Evolutionary conservation across 129 eudicot species (phyloP), one percentile per base, ranked within the genome.

Genomic region (Tagetes patula): DNA sequence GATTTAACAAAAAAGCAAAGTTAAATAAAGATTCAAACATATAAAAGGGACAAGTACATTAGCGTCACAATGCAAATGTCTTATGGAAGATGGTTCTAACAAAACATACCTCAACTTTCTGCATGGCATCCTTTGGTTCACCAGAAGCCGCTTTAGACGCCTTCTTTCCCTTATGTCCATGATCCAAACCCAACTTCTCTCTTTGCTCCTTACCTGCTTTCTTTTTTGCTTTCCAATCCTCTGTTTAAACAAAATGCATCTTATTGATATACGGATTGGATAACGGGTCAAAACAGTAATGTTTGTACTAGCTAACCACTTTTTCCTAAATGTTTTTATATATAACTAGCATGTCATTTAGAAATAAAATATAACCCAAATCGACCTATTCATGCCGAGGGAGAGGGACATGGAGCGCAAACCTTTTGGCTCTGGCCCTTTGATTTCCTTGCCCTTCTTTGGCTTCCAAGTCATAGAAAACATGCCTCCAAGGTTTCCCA

Each of bases 391-490:
- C 3, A 14, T 38, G 60, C 34, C 78, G 8, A 56, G 30, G 31
- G 12, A 3, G 6, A 39, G 52, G 38, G 5, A 55, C 50, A 60
- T 70, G 8, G 53, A 70, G 32, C 13, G 8, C 43, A 69, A 64
- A 94, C 98, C 98, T 88, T 85, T 37, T 52, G 81, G 48, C 66
- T 56, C 66, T 3, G 98, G 98, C 59, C 97, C 98, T 5, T 71
- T 71, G 53, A 94, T 86, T 42, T 82, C 76, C 46, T 71, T 83
- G 20, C 87, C 83, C 83, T 90, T 94, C 84, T 86, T 94, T 70
- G 97, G 93, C 93, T 90, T 90, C 98, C 98, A 94, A 27, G 97
- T 87, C 96, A 75, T 88, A 43, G 98, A 86, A 74, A 94, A 94
- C 96, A 94, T 90, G 40, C 98, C 97, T 34, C 98, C 98, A 4